phyloP scores from a whole-genome alignment of 2,329 filamentous ascomycete species.

The Aspergillus neoniger region DNA sequence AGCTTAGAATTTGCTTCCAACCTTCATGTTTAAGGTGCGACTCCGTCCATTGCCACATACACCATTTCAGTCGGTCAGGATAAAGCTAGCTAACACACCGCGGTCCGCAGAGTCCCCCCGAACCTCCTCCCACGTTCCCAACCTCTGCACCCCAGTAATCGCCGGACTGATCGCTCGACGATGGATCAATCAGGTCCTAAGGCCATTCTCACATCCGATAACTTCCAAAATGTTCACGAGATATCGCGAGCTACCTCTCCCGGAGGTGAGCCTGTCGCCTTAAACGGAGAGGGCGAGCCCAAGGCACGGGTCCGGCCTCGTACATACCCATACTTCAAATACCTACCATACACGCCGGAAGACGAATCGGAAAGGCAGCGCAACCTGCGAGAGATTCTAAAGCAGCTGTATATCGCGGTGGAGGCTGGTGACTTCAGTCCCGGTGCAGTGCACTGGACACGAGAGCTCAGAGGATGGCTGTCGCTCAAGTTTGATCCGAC shows the following conservation, averaged over 20 bases:
- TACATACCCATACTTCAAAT: constrained; percentile 89
- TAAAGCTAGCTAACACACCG: constrained; percentile 27
- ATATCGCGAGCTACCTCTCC: constrained; percentile 86
- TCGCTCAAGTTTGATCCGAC: constrained; percentile 97
- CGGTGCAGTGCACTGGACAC: constrained; percentile 93
- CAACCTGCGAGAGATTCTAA: constrained; percentile 83
- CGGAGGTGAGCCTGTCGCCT: constrained; percentile 55
- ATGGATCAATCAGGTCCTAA: constrained; percentile 41
- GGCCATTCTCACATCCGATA: constrained; percentile 40
- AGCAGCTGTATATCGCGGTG: constrained; percentile 88
- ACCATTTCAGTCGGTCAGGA: not conserved
- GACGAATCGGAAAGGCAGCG: constrained; percentile 73
- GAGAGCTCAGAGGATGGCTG: constrained; percentile 93
- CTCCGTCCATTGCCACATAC: not conserved
- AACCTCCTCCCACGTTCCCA: constrained; percentile 25
- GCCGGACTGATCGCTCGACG: constrained; percentile 23
- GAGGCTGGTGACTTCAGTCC: constrained; percentile 92
- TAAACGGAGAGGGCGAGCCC: constrained; percentile 57
- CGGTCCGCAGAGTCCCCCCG: constrained; percentile 28
- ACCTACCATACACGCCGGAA: constrained; percentile 87
- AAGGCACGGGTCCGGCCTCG: constrained; percentile 74
- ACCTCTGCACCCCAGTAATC: constrained; percentile 19
- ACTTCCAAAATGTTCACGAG: constrained; percentile 57
- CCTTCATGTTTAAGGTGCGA: constrained; percentile 26
- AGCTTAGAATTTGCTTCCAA: constrained; percentile 21